Conservation (phyloP, 768 basidiomycete species). For the Pleurotus cornucopiae region DNA sequence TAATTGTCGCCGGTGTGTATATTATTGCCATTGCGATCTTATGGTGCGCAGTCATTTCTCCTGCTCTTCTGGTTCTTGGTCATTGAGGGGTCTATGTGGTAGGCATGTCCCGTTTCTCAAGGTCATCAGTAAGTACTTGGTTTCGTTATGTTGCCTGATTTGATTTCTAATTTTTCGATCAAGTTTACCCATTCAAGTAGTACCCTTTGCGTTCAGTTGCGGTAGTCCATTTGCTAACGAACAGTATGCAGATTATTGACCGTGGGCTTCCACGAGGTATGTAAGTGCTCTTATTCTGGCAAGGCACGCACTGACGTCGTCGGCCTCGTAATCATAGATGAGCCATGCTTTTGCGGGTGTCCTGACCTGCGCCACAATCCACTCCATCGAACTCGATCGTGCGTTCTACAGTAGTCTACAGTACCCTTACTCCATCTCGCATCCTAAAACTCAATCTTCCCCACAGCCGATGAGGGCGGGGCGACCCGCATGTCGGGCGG, state of each 20-base stretch:
- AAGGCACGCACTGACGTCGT: conserved; percentile 5
- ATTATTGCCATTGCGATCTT: conserved; percentile 72
- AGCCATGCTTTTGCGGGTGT: conserved; percentile 81
- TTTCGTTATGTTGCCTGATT: not conserved
- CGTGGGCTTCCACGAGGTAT: conserved; percentile 85
- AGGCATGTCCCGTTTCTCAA: conserved; percentile 81
- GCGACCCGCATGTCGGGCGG: conserved; percentile 86
- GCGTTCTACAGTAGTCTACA: conserved; percentile 22
- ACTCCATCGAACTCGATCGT: conserved; percentile 88
- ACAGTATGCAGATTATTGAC: conserved; percentile 57
- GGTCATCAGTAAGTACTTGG: conserved; percentile 56
- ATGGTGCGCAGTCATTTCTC: conserved; percentile 47
- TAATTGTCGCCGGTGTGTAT: conserved; percentile 79
- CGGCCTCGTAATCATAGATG: conserved; percentile 49
- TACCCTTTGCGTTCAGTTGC: conserved; percentile 17
- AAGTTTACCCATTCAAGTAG: conserved; percentile 92
- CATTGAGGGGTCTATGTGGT: not conserved
- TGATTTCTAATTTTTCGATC: conserved; percentile 10
- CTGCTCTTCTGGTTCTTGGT: not conserved
- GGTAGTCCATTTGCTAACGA: conserved; percentile 1
- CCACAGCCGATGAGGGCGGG: conserved; percentile 80
- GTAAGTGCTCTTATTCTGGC: conserved; percentile 10
- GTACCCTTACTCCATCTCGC: not conserved
- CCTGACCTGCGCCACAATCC: conserved; percentile 80
- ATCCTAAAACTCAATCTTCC: conserved; percentile 8